phyloP scores from a whole-genome alignment of 257 asterid species.

The Solanum medicagineum region DNA sequence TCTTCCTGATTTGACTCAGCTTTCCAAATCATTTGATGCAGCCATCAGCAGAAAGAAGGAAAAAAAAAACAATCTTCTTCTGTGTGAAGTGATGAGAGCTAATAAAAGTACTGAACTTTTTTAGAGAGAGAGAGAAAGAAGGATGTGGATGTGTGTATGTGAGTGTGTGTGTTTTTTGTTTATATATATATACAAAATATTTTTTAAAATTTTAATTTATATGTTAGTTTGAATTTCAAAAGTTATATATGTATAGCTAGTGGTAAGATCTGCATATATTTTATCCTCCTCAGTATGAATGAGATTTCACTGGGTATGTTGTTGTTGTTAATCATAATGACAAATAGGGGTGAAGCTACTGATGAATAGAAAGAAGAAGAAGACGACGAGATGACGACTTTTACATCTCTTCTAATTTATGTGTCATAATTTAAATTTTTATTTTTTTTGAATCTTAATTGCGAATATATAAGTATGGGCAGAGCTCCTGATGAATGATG shows the following conservation, averaged over 20 bases:
- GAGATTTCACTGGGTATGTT: too few species aligned
- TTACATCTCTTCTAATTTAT: too few species aligned
- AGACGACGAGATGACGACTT: too few species aligned
- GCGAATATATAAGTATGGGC: too few species aligned
- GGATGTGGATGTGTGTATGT: slow-evolving; percentile 25
- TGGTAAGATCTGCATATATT: too few species aligned
- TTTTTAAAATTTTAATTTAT: neutral
- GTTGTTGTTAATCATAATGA: neutral
- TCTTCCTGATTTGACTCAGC: slow-evolving; percentile 48
- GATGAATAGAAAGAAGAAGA: neutral
- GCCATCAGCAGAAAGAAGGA: neutral
- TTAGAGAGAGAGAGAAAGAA: slow-evolving; percentile 16
- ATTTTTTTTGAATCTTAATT: too few species aligned
- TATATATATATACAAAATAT: neutral
- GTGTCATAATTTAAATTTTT: too few species aligned
- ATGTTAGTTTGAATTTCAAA: neutral
- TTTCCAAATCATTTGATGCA: slow-evolving; percentile 56
- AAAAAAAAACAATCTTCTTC: neutral
- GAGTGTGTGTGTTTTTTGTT: neutral
- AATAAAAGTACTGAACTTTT: slow-evolving; percentile 25
- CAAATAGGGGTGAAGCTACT: neutral
- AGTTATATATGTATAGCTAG: neutral
- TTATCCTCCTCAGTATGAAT: too few species aligned
- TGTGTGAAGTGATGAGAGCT: slow-evolving; percentile 15
- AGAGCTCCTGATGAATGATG: too few species aligned